Conservation (phyloP, 176 grass and related monocot species). For the Phragmites australis region DNA sequence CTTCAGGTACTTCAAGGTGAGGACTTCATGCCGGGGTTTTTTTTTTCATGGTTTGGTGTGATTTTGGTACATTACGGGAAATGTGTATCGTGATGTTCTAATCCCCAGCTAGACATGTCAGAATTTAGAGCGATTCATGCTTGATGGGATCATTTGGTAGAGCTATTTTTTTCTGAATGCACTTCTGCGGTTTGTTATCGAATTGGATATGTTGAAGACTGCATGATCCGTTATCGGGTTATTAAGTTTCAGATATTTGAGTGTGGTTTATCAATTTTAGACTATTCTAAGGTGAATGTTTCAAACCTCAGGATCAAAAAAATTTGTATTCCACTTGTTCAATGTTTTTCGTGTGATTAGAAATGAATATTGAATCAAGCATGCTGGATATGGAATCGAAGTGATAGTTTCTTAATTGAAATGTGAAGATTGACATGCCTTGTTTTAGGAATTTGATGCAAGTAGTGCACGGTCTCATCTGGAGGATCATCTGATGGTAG, state of each 20-base stretch:
- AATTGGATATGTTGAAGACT: background rate
- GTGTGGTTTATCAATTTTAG: background rate
- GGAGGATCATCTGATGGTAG: background rate
- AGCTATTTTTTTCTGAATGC: background rate
- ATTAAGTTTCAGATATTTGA: background rate
- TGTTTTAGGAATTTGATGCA: background rate
- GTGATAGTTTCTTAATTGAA: conserved; percentile 9
- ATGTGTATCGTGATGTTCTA: conserved; percentile 5
- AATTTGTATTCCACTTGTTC: background rate
- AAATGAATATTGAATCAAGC: background rate
- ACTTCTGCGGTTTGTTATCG: background rate
- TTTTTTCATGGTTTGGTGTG: background rate
- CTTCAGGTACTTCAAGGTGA: conserved; percentile 99
- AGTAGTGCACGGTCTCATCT: background rate
- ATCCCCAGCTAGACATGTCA: background rate
- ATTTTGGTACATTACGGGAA: background rate
- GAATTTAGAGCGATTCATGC: background rate
- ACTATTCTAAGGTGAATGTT: background rate
- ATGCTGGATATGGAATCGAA: background rate
- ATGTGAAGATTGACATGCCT: background rate
- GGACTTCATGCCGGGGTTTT: background rate
- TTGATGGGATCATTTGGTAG: conserved; percentile 6
- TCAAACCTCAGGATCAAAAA: background rate
- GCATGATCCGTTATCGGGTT: background rate
- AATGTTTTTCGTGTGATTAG: background rate